Evolutionary conservation across 2,329 filamentous ascomycete genomes (phyloP).

Genomic region (Colletotrichum incanum): DNA sequence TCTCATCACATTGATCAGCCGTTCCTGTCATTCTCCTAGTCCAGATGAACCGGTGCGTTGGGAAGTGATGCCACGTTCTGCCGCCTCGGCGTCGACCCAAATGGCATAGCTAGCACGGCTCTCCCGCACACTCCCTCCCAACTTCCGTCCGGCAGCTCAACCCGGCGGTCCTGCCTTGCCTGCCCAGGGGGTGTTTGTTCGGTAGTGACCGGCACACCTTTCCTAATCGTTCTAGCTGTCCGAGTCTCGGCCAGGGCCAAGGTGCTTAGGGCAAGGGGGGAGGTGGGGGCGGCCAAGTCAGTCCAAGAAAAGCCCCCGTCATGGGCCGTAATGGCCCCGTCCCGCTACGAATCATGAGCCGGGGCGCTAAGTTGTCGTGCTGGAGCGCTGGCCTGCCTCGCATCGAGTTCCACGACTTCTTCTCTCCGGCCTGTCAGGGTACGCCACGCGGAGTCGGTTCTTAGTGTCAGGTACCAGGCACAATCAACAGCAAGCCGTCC

Average conservation of each 20-base stretch:
- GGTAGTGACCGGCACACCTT: constrained; percentile 41
- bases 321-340: constrained; percentile 14
- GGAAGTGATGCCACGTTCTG: constrained; percentile 35
- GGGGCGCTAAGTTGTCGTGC: constrained; percentile 22
- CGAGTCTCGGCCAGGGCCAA: constrained; percentile 33
- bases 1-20: constrained; percentile 35
- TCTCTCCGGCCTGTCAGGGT: constrained; percentile 54
- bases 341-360: constrained; percentile 38
- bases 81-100: constrained; percentile 24
- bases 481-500: constrained; percentile 49
- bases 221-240: constrained; percentile 25
- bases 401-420: constrained; percentile 30
- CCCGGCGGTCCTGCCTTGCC: constrained; percentile 12
- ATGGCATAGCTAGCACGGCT: constrained; percentile 35
- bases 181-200: constrained; percentile 14
- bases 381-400: constrained; percentile 25
- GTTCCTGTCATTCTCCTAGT: constrained; percentile 6
- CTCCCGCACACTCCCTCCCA: constrained; percentile 38
- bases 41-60: constrained; percentile 36
- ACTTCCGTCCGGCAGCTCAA: constrained; percentile 36
- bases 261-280: constrained; percentile 4
- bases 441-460: constrained; percentile 54
- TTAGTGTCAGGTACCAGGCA: constrained; percentile 60
- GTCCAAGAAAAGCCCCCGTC: constrained; percentile 16
- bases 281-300: neutral